phyloP scores from a whole-genome alignment of 2,329 filamentous ascomycete genomes.

The Sporothrix variecibatus region DNA sequence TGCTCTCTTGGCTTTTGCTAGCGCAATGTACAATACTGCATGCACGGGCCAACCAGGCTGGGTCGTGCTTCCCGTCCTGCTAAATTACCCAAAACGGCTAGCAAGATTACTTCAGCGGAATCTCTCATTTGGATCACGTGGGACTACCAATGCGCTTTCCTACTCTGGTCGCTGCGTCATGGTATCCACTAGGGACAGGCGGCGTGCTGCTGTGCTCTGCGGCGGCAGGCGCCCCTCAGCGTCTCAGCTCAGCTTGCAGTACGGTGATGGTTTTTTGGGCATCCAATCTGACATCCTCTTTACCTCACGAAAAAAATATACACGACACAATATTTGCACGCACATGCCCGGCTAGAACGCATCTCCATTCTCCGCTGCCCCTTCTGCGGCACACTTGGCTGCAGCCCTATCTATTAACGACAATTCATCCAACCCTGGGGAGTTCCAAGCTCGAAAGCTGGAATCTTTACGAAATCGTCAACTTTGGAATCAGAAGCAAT shows the following conservation, averaged over 20 bases:
- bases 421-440: background rate
- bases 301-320: background rate
- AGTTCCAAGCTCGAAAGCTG: background rate
- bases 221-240: constrained; percentile 5
- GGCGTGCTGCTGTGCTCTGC: background rate
- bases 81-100: background rate
- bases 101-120: background rate
- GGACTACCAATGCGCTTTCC: background rate
- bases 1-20: constrained; percentile 17
- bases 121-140: background rate
- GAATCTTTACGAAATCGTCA: background rate
- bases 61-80: background rate
- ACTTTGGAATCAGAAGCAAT: constrained; percentile 1
- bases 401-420: background rate
- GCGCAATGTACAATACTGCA: background rate
- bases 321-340: background rate
- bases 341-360: background rate
- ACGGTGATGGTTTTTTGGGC: background rate
- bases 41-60: constrained; percentile 20
- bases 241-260: constrained; percentile 16
- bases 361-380: too few relatives aligned
- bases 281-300: background rate
- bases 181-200: constrained; percentile 1
- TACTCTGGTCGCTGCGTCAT: constrained; percentile 13
- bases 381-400: background rate